phyloP scores from a whole-genome alignment of 2,329 filamentous ascomycete genomes.

The Sordariomycetes sp. region DNA sequence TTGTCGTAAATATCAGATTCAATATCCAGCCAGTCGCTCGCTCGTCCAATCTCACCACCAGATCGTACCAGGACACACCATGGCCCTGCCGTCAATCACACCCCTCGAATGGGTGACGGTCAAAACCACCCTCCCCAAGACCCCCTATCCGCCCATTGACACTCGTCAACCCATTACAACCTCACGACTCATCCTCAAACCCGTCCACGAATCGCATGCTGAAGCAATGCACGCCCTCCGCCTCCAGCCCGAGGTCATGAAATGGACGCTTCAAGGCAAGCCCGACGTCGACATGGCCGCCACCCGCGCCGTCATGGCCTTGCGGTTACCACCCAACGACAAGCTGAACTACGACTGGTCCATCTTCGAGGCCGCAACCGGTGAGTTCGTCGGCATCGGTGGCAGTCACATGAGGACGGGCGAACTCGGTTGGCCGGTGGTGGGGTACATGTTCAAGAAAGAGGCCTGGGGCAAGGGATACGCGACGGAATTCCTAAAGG shows the following conservation, averaged over 20 bases:
- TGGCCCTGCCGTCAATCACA: no score
- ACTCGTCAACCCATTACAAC: constrained; percentile 34
- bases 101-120: constrained; percentile 26
- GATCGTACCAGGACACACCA: no score
- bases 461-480: constrained; percentile 47
- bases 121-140: constrained; percentile 36
- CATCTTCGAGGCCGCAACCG: constrained; percentile 35
- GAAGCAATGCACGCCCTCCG: constrained; percentile 40
- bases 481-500: constrained; percentile 45
- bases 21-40: no score
- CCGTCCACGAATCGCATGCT: constrained; percentile 39
- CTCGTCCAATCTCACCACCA: no score
- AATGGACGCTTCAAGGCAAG: constrained; percentile 36
- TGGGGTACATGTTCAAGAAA: constrained; percentile 48
- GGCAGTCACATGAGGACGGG: constrained; percentile 27
- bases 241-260: constrained; percentile 52
- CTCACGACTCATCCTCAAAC: constrained; percentile 44
- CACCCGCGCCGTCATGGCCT: constrained; percentile 28
- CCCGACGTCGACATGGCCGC: constrained; percentile 33
- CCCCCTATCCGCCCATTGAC: constrained; percentile 28
- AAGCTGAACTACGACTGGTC: constrained; percentile 45
- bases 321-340: constrained; percentile 39
- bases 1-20: no score
- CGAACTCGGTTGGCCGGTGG: constrained; percentile 42
- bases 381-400: constrained; percentile 42